phyloP scores from a whole-genome alignment of 192 early-diverging fungal species.

The Haplosporangium gracile region DNA sequence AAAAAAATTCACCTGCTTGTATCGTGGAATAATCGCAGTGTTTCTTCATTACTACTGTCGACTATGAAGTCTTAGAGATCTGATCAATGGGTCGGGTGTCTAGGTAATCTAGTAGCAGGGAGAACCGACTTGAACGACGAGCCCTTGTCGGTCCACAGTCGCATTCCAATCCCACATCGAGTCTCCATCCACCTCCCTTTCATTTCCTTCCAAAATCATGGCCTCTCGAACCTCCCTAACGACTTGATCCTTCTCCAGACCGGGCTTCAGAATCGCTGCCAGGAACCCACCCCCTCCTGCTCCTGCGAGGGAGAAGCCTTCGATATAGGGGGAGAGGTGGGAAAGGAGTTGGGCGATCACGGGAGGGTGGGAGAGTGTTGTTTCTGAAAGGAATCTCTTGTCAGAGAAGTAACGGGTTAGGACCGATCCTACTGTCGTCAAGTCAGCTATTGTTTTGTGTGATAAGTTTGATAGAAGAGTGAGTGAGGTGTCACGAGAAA shows the following conservation, averaged over 20 bases:
- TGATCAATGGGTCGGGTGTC: too few species aligned
- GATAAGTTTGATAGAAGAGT: not conserved
- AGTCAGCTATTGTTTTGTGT: not conserved
- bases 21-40: not conserved
- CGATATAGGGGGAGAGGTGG: slow-evolving; percentile 17
- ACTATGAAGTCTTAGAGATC: not conserved
- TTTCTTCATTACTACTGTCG: not conserved
- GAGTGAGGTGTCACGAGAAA: not conserved
- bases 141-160: slow-evolving; percentile 22
- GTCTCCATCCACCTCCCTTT: slow-evolving; percentile 3
- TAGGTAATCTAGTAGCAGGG: not conserved
- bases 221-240: not conserved
- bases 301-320: slow-evolving; percentile 37
- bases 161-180: slow-evolving; percentile 23
- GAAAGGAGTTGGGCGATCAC: not conserved
- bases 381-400: slow-evolving; percentile 29
- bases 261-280: slow-evolving; percentile 17
- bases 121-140: slow-evolving; percentile 22
- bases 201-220: not conserved
- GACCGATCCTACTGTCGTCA: slow-evolving; percentile 14
- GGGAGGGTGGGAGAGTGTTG: slow-evolving; percentile 35
- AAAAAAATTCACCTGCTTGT: not conserved
- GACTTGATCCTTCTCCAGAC: not conserved
- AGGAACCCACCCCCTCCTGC: slow-evolving; percentile 53
- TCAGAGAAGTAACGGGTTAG: slow-evolving; percentile 30